phyloP scores from a whole-genome alignment of 1,284 basidiomycete genomes.

The Sporisorium exsertum region DNA sequence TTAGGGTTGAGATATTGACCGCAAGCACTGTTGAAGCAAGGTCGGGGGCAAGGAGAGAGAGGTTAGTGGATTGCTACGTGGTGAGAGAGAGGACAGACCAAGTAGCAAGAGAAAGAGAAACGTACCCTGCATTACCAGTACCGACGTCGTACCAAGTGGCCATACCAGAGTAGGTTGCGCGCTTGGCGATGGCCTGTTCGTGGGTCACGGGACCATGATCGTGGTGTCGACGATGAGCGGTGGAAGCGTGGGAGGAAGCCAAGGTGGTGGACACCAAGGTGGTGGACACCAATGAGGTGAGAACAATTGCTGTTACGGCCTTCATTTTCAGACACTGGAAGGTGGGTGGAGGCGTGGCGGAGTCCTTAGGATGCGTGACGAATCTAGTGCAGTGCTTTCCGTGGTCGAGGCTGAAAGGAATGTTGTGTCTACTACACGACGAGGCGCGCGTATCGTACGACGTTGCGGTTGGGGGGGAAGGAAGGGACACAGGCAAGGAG shows the following conservation, averaged over 20 bases:
- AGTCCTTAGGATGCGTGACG: conserved; percentile 6
- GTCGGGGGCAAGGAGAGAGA: background rate
- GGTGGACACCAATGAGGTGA: conserved; percentile 36
- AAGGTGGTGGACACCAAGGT: conserved; percentile 32
- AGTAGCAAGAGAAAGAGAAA: background rate
- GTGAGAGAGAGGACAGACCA: background rate
- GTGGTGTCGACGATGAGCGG: conserved; percentile 37
- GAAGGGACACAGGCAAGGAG: no score
- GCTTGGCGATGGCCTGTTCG: conserved; percentile 42
- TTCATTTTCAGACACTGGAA: conserved; percentile 21
- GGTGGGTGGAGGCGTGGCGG: conserved; percentile 9
- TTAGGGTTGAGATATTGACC: conserved; percentile 46
- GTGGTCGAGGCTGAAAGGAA: conserved; percentile 25
- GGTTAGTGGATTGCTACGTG: conserved; percentile 2
- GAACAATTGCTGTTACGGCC: conserved; percentile 30
- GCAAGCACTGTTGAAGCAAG: conserved; percentile 47
- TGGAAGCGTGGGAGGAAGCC: conserved; percentile 30
- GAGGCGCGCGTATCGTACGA: conserved; percentile 4
- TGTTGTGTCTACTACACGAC: conserved; percentile 18
- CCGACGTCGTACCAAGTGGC: conserved; percentile 64
- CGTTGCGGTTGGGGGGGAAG: background rate
- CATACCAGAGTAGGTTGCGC: conserved; percentile 49
- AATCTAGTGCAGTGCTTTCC: conserved; percentile 8
- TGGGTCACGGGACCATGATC: conserved; percentile 23
- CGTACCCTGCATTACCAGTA: conserved; percentile 58